Conservation (phyloP, 768 basidiomycete species). For the Suillus hirtellus region DNA sequence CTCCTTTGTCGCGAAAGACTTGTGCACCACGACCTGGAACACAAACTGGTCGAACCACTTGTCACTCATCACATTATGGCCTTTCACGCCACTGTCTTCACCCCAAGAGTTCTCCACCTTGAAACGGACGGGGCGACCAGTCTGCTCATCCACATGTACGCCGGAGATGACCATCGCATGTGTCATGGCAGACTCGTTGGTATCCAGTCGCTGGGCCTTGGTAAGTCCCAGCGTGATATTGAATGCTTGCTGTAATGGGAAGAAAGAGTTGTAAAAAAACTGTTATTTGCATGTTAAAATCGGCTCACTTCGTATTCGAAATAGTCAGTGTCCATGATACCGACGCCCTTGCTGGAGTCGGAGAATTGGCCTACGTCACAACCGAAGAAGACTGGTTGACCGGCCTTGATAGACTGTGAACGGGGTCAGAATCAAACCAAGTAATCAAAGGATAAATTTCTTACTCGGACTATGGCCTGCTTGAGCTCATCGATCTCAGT, state of each 20-base stretch:
- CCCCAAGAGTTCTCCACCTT: slow-evolving; percentile 99
- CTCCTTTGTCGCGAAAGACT: slow-evolving; percentile 74
- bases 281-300: neutral
- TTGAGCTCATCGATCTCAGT: slow-evolving; percentile 83
- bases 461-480: slow-evolving; percentile 70
- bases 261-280: neutral
- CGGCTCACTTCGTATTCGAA: slow-evolving; percentile 75
- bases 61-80: slow-evolving; percentile 91
- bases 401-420: slow-evolving; percentile 72
- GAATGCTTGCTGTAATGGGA: slow-evolving; percentile 67
- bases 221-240: slow-evolving; percentile 76
- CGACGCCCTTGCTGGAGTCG: slow-evolving; percentile 50
- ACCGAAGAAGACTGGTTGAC: slow-evolving; percentile 92
- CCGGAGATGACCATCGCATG: slow-evolving; percentile 89
- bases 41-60: slow-evolving; percentile 94
- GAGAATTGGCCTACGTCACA: slow-evolving; percentile 94
- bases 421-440: neutral
- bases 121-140: slow-evolving; percentile 82
- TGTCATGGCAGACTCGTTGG: slow-evolving; percentile 88
- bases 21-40: slow-evolving; percentile 91
- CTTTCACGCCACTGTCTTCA: slow-evolving; percentile 71
- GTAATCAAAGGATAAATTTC: slow-evolving; percentile 13
- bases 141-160: slow-evolving; percentile 75
- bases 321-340: slow-evolving; percentile 85
- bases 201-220: slow-evolving; percentile 83